Conservation (phyloP, 2,329 filamentous ascomycete genomes). For the Fusarium chuoi region DNA sequence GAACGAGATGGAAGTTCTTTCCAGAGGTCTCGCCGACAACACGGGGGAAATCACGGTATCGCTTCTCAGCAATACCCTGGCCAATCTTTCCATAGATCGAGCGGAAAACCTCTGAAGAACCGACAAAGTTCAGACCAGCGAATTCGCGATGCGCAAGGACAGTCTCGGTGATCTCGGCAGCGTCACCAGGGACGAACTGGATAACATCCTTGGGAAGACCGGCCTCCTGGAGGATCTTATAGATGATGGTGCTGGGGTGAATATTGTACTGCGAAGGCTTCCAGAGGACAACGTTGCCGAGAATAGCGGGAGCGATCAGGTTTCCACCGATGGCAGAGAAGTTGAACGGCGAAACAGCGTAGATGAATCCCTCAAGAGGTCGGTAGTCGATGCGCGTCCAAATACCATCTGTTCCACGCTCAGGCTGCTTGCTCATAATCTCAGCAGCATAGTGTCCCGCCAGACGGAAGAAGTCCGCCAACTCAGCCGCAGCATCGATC, state of each 20-base stretch:
- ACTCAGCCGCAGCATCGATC: constrained; percentile 92
- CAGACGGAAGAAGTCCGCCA: constrained; percentile 92
- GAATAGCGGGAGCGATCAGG: constrained; percentile 81
- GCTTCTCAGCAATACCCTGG: constrained; percentile 79
- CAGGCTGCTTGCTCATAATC: constrained; percentile 51
- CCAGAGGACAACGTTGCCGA: constrained; percentile 96
- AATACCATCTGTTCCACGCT: constrained; percentile 44
- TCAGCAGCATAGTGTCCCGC: constrained; percentile 86
- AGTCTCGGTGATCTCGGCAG: constrained; percentile 81
- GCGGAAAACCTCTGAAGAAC: constrained; percentile 90
- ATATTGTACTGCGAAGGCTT: constrained; percentile 91
- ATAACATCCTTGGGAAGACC: constrained; percentile 89
- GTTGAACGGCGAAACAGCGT: constrained; percentile 94
- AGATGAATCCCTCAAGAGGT: constrained; percentile 94
- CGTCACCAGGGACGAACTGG: constrained; percentile 91
- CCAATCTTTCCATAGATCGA: constrained; percentile 88
- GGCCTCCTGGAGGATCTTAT: constrained; percentile 90
- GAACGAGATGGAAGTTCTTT: constrained; percentile 92
- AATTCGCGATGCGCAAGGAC: constrained; percentile 83
- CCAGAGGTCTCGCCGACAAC: constrained; percentile 92
- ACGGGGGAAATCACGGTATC: constrained; percentile 85
- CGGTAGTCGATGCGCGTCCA: constrained; percentile 82
- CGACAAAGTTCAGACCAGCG: constrained; percentile 92
- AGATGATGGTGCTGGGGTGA: constrained; percentile 86
- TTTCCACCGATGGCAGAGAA: constrained; percentile 95